Percentiles rank a stretch among this genome's conserved stretches.
Conservation (phyloP, 2,329 filamentous ascomycete genomes). For the Verticillium zaregamsianum region DNA sequence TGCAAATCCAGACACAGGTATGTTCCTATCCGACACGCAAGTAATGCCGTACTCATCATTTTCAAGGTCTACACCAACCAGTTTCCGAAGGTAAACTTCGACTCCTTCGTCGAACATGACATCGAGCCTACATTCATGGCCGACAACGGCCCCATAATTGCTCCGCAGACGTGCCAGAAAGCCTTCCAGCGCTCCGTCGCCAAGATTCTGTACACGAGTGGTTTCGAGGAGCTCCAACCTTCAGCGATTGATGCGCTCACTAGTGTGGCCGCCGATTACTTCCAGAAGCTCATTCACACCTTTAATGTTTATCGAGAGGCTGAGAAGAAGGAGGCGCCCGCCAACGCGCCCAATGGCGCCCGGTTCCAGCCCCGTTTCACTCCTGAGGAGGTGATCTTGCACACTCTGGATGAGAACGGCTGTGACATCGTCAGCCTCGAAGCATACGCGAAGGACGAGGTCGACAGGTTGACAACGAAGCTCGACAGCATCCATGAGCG, state of each 20-base stretch:
- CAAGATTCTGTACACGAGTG: constrained; percentile 92
- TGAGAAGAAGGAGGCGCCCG: constrained; percentile 63
- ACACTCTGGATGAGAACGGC: constrained; percentile 80
- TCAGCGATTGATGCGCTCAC: constrained; percentile 88
- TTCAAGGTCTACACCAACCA: constrained; percentile 92
- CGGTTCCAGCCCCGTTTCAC: constrained; percentile 64
- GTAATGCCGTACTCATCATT: background rate
- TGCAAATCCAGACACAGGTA: constrained; percentile 97
- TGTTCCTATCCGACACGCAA: constrained; percentile 16
- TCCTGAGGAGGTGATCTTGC: constrained; percentile 80
- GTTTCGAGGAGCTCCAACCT: constrained; percentile 95
- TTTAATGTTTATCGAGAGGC: constrained; percentile 80
- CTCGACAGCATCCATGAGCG: constrained; percentile 84
- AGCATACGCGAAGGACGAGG: constrained; percentile 83
- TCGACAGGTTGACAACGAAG: constrained; percentile 80
- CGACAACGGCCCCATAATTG: constrained; percentile 84
- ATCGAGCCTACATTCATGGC: constrained; percentile 85
- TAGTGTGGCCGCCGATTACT: constrained; percentile 85
- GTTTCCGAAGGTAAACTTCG: constrained; percentile 91
- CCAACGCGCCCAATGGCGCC: constrained; percentile 32
- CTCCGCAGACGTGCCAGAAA: constrained; percentile 73
- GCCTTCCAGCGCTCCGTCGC: constrained; percentile 87
- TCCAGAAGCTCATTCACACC: constrained; percentile 74
- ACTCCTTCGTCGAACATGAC: constrained; percentile 83
- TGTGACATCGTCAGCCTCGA: constrained; percentile 79